Conservation (phyloP, 257 asterid species). For the Nicotiana undulata region DNA sequence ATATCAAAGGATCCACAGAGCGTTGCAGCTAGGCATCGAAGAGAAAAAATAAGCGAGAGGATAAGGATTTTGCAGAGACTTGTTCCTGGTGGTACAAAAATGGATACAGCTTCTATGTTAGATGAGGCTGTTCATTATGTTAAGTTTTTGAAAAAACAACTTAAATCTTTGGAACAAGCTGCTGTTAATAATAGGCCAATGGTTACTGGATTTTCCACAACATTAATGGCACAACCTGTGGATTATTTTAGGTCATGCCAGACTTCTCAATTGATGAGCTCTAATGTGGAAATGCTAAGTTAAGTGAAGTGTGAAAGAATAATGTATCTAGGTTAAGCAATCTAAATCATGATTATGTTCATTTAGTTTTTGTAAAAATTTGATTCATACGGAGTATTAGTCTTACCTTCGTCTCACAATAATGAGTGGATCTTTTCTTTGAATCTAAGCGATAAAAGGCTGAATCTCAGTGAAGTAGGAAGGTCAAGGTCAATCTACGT, state of each 20-base stretch:
- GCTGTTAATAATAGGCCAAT: slow-evolving; percentile 7
- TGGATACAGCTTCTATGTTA: slow-evolving; percentile 58
- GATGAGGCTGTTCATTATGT: slow-evolving; percentile 56
- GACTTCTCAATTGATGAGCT: slow-evolving; percentile 14
- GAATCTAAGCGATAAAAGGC: background rate
- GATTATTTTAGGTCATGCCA: slow-evolving; percentile 11
- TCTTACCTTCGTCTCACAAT: too few relatives aligned
- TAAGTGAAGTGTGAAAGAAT: background rate
- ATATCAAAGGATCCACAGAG: slow-evolving; percentile 53
- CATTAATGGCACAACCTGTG: background rate
- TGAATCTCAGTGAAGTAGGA: background rate
- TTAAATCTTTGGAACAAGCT: slow-evolving; percentile 26
- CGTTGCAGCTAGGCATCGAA: slow-evolving; percentile 47
- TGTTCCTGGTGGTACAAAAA: slow-evolving; percentile 57
- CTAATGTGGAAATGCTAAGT: slow-evolving; percentile 26
- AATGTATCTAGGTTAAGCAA: background rate
- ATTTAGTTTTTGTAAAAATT: background rate
- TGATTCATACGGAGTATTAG: background rate
- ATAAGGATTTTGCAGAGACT: slow-evolving; percentile 44
- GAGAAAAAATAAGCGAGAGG: slow-evolving; percentile 49
- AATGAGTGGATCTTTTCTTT: too few relatives aligned
- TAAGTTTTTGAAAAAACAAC: slow-evolving; percentile 45
- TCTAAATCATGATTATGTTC: background rate
- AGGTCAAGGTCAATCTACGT: too few relatives aligned
- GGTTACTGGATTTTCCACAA: slow-evolving; percentile 8